Evolutionary conservation across 441 rosid genomes (phyloP).

Genomic region (Codiaeum variegatum): DNA sequence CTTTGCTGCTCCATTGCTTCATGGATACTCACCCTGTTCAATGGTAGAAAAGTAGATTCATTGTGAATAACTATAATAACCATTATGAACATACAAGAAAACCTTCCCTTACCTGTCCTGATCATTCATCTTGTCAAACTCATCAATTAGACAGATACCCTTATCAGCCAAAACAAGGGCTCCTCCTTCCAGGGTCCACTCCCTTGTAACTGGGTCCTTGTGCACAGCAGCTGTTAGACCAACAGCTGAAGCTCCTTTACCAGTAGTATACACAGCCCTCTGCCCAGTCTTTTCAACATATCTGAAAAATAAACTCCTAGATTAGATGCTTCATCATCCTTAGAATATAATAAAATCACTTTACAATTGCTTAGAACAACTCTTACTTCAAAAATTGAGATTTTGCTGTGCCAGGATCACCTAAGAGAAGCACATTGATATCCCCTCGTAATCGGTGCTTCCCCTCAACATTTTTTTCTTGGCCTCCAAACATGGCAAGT

Average conservation of each 20-base stretch:
- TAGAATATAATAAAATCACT: conserved; percentile 6
- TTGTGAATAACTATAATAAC: not conserved
- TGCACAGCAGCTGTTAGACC: conserved; percentile 99
- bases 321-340: conserved; percentile 20
- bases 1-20: conserved; percentile 99
- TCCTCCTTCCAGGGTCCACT: conserved; percentile 99
- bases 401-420: conserved; percentile 98
- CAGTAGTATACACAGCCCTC: conserved; percentile 98
- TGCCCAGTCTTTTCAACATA: conserved; percentile 98
- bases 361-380: not conserved
- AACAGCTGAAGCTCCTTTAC: conserved; percentile 99
- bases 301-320: conserved; percentile 33
- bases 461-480: conserved; percentile 90
- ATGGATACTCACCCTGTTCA: conserved; percentile 89
- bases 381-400: conserved; percentile 94
- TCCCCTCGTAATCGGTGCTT: conserved; percentile 92
- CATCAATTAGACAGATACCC: conserved; percentile 96
- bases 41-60: not conserved
- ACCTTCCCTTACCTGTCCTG: conserved; percentile 71
- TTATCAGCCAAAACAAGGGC: conserved; percentile 97
- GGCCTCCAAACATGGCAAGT: conserved; percentile 99
- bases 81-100: not conserved
- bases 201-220: conserved; percentile 97
- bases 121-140: conserved; percentile 99
- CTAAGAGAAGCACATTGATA: conserved; percentile 85